Conservation (phyloP, 208 protist species). For the Leishmania major region DNA sequence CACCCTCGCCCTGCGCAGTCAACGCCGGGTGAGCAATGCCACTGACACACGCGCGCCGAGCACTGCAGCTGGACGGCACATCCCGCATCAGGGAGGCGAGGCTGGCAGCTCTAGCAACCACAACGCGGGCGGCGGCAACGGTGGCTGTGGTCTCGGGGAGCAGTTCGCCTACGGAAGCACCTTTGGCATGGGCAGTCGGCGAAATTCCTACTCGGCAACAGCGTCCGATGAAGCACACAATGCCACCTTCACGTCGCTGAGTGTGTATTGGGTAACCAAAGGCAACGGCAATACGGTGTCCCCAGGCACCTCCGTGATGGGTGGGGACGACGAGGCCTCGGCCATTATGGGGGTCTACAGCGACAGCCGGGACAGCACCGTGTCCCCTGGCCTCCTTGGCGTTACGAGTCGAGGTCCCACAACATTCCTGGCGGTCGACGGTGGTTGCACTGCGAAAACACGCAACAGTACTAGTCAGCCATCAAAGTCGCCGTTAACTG, state of each 20-base stretch:
- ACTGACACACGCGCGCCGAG: conserved; percentile 3
- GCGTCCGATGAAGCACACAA: background rate
- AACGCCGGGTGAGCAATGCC: background rate
- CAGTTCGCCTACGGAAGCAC: conserved; percentile 17
- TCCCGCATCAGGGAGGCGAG: background rate
- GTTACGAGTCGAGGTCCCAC: background rate
- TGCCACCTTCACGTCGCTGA: background rate
- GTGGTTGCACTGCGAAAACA: background rate
- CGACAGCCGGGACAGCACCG: conserved; percentile 5
- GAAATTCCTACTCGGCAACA: conserved; percentile 4
- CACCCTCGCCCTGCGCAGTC: background rate
- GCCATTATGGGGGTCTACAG: background rate
- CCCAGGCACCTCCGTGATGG: background rate
- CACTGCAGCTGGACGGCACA: background rate
- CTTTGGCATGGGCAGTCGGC: conserved; percentile 8
- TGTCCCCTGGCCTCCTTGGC: background rate
- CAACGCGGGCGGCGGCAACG: background rate
- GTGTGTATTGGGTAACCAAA: background rate
- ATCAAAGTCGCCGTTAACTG: background rate
- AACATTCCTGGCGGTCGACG: too few relatives aligned
- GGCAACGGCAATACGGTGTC: background rate
- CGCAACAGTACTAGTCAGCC: background rate
- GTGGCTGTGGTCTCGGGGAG: background rate
- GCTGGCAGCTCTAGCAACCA: background rate
- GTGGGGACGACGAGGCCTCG: background rate